These are phyloP conservation scores for Fusarium sp. DNA, from an alignment of 2,329 filamentous ascomycete genomes.

Conservation along the genomic window DNA sequence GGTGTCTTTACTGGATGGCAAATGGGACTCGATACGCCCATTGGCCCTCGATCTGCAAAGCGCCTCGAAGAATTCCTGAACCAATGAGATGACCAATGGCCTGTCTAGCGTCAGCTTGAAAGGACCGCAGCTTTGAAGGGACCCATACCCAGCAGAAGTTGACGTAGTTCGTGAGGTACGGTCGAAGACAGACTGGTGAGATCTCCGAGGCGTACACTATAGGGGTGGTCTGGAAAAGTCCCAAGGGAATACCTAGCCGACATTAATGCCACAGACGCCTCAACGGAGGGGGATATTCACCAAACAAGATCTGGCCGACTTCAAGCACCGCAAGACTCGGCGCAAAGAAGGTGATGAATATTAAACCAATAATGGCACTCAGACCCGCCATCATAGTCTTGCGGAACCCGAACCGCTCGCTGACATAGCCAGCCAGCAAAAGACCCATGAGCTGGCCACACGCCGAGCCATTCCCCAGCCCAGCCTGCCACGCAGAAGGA, in stretches of 20 bases:
- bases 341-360: neutral
- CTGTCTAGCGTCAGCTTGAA: neutral
- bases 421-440: neutral
- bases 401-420: neutral
- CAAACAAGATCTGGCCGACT: neutral
- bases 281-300: neutral
- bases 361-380: neutral
- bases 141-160: conserved; percentile 8
- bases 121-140: no score
- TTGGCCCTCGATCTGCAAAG: neutral
- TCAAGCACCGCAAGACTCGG: neutral
- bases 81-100: neutral
- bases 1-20: neutral
- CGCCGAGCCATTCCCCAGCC: neutral
- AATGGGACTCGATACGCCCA: neutral
- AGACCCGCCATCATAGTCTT: neutral
- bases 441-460: neutral
- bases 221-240: neutral
- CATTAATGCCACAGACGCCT: neutral
- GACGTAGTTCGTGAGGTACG: conserved; percentile 30
- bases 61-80: neutral
- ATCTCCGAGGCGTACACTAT: conserved; percentile 34
- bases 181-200: conserved; percentile 24
- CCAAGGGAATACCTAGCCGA: neutral
- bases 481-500: neutral